Conservation (phyloP, 139 green algal species). For the Chlorella ohadii region DNA sequence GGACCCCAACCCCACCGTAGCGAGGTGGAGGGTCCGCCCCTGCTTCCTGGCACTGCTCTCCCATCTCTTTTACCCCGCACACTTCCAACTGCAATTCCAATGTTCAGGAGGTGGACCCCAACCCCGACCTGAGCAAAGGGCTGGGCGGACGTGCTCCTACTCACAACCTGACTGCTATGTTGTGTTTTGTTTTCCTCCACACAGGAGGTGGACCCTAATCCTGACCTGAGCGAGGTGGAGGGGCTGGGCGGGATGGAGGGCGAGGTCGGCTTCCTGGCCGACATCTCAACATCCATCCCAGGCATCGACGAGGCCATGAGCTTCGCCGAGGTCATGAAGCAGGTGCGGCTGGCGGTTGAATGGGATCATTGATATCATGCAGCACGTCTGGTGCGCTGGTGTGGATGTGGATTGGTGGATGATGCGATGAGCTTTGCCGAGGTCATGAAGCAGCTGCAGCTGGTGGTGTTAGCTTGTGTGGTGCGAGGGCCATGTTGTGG, state of each 20-base stretch:
- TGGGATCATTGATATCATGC: too few species aligned
- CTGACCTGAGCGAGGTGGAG: slow-evolving; percentile 78
- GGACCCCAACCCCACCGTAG: slow-evolving; percentile 84
- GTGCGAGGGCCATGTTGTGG: too few species aligned
- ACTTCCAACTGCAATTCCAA: too few species aligned
- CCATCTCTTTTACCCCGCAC: too few species aligned
- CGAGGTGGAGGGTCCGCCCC: slow-evolving; percentile 78
- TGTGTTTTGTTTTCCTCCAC: too few species aligned
- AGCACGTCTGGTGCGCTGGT: too few species aligned
- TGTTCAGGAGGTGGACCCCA: slow-evolving; percentile 98
- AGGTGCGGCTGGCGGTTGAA: slow-evolving; percentile 60
- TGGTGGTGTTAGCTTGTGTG: too few species aligned
- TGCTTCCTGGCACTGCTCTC: too few species aligned
- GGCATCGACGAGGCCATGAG: slow-evolving; percentile 98
- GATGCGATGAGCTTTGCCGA: slow-evolving; percentile 98
- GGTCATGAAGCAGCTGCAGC: slow-evolving; percentile 91
- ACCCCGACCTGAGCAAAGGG: too few species aligned
- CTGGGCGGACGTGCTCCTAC: too few species aligned
- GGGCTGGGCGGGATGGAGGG: slow-evolving; percentile 35
- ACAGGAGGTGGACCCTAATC: slow-evolving; percentile 95
- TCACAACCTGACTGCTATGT: too few species aligned
- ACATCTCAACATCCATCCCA: slow-evolving; percentile 91
- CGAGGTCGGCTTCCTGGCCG: slow-evolving; percentile 73
- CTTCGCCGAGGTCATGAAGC: slow-evolving; percentile 98
- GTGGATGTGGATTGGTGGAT: too few species aligned